phyloP scores from a whole-genome alignment of 2,329 filamentous ascomycete species.

The Paracoccidioides brasiliensis region DNA sequence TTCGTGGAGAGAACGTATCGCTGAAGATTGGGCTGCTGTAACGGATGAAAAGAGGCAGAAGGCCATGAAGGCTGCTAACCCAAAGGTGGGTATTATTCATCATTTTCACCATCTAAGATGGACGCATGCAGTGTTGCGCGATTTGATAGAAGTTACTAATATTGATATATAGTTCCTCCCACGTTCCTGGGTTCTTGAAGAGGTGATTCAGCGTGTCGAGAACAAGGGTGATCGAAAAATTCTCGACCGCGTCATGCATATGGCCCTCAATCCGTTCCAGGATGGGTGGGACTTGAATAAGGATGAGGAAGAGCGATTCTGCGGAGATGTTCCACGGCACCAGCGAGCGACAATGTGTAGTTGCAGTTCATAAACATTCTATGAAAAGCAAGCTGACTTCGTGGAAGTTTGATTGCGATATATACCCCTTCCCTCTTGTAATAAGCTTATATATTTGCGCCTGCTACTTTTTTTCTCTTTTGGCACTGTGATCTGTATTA shows the following conservation, averaged over 20 bases:
- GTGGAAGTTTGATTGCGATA: neutral
- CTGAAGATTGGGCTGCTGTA: constrained; percentile 61
- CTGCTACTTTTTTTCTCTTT: neutral
- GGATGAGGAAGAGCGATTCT: constrained; percentile 70
- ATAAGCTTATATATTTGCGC: neutral
- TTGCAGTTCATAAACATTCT: constrained; percentile 60
- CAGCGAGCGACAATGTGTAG: constrained; percentile 83
- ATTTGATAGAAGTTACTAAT: neutral
- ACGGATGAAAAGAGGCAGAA: constrained; percentile 50
- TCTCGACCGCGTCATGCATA: constrained; percentile 62
- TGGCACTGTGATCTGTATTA: neutral
- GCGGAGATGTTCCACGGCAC: constrained; percentile 66
- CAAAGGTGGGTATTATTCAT: constrained; percentile 41
- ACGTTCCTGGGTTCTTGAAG: constrained; percentile 82
- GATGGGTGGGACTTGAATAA: constrained; percentile 50
- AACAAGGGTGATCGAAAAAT: constrained; percentile 70
- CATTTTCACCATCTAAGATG: neutral
- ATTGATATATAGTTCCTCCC: constrained; percentile 53
- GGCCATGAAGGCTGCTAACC: constrained; percentile 78
- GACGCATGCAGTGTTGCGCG: neutral
- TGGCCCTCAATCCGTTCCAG: constrained; percentile 72
- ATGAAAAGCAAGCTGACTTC: neutral
- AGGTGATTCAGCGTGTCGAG: constrained; percentile 80
- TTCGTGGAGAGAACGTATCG: constrained; percentile 58
- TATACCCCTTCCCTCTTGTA: neutral